Percentiles rank a stretch among this genome's conserved stretches.
These are phyloP conservation scores for Podaxis mareebaensis DNA, from an alignment of 768 basidiomycete species.

Conservation along the genomic window DNA sequence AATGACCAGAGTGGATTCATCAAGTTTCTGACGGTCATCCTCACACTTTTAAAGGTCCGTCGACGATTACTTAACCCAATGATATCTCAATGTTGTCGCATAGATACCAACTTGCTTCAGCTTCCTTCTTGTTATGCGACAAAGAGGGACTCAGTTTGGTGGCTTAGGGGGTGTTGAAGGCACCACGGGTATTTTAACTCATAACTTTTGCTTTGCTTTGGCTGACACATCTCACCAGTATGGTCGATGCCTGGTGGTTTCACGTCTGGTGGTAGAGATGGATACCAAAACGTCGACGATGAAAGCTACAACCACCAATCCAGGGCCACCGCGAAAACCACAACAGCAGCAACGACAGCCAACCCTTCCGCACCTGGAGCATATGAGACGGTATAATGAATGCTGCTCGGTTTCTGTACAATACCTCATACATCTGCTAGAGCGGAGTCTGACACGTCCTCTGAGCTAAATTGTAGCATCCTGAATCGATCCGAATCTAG, in stretches of 20 bases:
- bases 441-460: slow-evolving; percentile 15
- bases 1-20: slow-evolving; percentile 58
- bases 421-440: slow-evolving; percentile 2
- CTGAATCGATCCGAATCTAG: background rate
- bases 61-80: too few relatives aligned
- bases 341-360: slow-evolving; percentile 20
- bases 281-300: slow-evolving; percentile 66
- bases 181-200: slow-evolving; percentile 50
- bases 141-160: slow-evolving; percentile 56
- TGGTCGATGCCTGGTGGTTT: slow-evolving; percentile 82
- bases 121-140: slow-evolving; percentile 52
- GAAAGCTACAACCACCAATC: slow-evolving; percentile 36
- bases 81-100: background rate
- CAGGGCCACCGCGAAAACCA: slow-evolving; percentile 25
- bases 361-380: slow-evolving; percentile 35
- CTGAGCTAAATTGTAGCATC: background rate
- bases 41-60: slow-evolving; percentile 60
- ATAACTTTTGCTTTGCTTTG: slow-evolving; percentile 8
- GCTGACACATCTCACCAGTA: slow-evolving; percentile 38
- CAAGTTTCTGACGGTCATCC: slow-evolving; percentile 52
- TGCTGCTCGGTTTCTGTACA: background rate
- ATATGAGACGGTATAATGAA: slow-evolving; percentile 42
- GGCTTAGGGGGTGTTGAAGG: slow-evolving; percentile 48
- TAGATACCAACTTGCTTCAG: slow-evolving; percentile 64
- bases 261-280: slow-evolving; percentile 52